A percentile compares a stretch with the other conserved stretches of the same genome.
These are phyloP conservation scores for Plantago elongata DNA, from an alignment of 257 asterid species.

Conservation along the genomic window DNA sequence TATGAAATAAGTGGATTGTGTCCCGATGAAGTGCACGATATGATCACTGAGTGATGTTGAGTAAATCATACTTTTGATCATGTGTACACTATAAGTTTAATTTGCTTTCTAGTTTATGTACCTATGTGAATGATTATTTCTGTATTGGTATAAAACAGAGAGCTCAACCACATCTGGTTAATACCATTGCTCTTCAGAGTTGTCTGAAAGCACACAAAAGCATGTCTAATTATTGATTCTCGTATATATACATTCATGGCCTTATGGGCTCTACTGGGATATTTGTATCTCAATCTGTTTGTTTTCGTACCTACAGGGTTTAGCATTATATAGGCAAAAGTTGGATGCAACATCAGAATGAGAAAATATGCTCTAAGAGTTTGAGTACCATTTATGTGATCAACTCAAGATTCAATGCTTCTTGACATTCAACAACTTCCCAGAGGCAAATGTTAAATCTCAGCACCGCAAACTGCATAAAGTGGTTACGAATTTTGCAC, in stretches of 20 bases:
- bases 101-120: no score
- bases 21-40: neutral
- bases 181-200: neutral
- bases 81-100: no score
- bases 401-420: no score
- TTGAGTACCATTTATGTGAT: no score
- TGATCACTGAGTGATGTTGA: neutral
- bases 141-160: neutral
- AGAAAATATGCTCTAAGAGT: neutral
- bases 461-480: no score
- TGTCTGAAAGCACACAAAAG: neutral
- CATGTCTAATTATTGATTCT: neutral
- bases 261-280: neutral
- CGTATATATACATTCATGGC: neutral
- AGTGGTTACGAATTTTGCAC: no score
- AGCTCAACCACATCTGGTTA: neutral
- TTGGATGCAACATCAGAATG: slow-evolving; percentile 34
- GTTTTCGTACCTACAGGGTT: slow-evolving; percentile 38
- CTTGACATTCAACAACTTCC: no score
- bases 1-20: neutral
- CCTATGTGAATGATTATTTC: no score
- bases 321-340: slow-evolving; percentile 54
- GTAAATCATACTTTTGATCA: neutral
- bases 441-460: no score
- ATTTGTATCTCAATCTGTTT: slow-evolving; percentile 1